Conservation (phyloP, 2,329 filamentous ascomycete species). For the Phialocephala subalpina region DNA sequence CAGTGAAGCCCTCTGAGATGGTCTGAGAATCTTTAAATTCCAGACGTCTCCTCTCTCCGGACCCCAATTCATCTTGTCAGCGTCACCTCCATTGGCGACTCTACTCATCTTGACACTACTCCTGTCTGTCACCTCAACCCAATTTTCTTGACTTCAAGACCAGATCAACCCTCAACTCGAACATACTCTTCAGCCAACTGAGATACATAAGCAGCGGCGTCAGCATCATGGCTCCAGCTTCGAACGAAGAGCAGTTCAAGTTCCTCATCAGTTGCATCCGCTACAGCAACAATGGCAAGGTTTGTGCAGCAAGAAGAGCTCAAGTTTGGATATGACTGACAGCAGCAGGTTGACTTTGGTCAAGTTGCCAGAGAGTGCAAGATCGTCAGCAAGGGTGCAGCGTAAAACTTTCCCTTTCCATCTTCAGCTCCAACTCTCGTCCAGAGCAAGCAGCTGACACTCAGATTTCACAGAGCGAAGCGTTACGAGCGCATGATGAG, state of each 20-base stretch:
- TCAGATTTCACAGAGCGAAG: conserved; percentile 60
- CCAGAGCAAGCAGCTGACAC: conserved; percentile 11
- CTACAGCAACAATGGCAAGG: conserved; percentile 66
- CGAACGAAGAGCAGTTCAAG: conserved; percentile 65
- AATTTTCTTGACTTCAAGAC: conserved; percentile 10
- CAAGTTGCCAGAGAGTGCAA: conserved; percentile 69
- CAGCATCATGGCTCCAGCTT: conserved; percentile 54
- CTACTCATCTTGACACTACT: conserved; percentile 19
- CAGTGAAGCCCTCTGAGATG: conserved; percentile 17
- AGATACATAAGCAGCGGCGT: neutral
- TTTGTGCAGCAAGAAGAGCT: conserved; percentile 45
- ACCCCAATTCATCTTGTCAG: conserved; percentile 28
- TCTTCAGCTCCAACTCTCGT: conserved; percentile 4
- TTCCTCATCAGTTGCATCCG: conserved; percentile 74
- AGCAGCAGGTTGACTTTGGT: conserved; percentile 66
- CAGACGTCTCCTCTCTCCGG: conserved; percentile 26
- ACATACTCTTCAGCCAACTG: neutral
- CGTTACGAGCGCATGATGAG: conserved; percentile 73
- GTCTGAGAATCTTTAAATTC: conserved; percentile 32
- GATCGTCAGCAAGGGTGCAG: conserved; percentile 72
- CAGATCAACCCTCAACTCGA: conserved; percentile 15
- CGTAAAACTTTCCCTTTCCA: conserved; percentile 59
- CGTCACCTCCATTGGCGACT: conserved; percentile 20
- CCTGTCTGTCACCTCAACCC: conserved; percentile 22
- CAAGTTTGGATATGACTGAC: conserved; percentile 8